Evolutionary conservation across 2,329 filamentous ascomycete genomes (phyloP).

Genomic region (Colletotrichum costaricense): DNA sequence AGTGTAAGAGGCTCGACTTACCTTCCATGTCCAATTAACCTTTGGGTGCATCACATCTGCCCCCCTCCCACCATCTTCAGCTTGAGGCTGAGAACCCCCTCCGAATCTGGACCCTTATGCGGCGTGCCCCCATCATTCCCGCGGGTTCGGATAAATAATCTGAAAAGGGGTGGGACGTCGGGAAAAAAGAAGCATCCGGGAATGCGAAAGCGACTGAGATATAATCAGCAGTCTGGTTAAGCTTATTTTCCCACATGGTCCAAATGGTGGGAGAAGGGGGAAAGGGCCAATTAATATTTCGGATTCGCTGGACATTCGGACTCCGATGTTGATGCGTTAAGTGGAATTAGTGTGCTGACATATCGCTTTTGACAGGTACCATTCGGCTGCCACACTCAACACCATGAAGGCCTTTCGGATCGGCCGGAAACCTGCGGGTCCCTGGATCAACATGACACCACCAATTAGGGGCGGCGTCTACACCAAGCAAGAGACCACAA

Average conservation of each 20-base stretch:
- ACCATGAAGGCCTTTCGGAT: conserved; percentile 72
- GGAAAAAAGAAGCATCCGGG: conserved; percentile 1
- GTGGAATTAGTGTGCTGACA: conserved; percentile 42
- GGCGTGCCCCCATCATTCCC: not conserved
- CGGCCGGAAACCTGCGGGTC: conserved; percentile 63
- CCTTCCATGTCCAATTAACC: conserved; percentile 2
- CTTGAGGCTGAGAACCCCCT: not conserved
- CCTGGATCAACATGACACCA: conserved; percentile 69
- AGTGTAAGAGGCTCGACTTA: conserved; percentile 53
- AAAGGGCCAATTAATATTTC: conserved; percentile 29
- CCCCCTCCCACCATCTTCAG: not conserved
- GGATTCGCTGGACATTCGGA: conserved; percentile 4
- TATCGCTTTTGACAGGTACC: conserved; percentile 60
- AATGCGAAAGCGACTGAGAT: not conserved
- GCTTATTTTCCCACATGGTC: conserved; percentile 17
- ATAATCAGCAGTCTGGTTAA: conserved; percentile 33
- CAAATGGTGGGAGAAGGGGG: conserved; percentile 1
- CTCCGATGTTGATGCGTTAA: conserved; percentile 19
- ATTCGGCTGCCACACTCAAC: conserved; percentile 62
- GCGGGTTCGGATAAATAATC: not conserved
- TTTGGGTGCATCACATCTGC: not conserved
- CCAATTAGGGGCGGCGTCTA: conserved; percentile 66
- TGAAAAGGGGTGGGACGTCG: not conserved
- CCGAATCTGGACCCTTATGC: not conserved
- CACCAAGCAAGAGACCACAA: conserved; percentile 38